Conservation (phyloP, 768 basidiomycete genomes). For the Collybiopsis confluens region DNA sequence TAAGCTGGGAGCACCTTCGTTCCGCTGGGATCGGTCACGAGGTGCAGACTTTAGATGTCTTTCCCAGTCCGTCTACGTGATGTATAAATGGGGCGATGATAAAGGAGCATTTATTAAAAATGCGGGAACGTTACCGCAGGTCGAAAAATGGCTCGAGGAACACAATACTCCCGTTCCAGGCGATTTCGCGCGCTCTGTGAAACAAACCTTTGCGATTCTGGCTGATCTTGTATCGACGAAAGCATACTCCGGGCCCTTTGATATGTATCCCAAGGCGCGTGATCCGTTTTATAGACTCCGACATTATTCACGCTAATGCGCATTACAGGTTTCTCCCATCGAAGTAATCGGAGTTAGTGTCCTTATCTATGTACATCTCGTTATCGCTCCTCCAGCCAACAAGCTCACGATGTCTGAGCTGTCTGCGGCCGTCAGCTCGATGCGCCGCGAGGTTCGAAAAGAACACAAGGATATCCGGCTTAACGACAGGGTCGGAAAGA, state of each 20-base stretch:
- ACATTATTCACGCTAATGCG: no score
- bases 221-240: not conserved
- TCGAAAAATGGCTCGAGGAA: slow-evolving; percentile 1
- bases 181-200: not conserved
- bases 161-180: not conserved
- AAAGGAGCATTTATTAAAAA: not conserved
- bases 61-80: slow-evolving; percentile 10
- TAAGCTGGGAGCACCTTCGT: slow-evolving; percentile 16
- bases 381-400: not conserved
- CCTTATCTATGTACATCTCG: slow-evolving; percentile 1
- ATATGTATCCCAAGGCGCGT: not conserved
- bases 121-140: not conserved
- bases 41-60: slow-evolving; percentile 33
- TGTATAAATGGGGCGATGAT: not conserved
- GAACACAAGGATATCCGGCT: slow-evolving; percentile 36
- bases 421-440: slow-evolving; percentile 3
- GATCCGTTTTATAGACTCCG: not conserved
- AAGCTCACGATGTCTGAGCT: not conserved
- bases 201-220: not conserved
- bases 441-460: slow-evolving; percentile 34
- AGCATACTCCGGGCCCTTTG: not conserved
- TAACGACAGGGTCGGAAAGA: slow-evolving; percentile 30
- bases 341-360: slow-evolving; percentile 2
- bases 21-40: slow-evolving; percentile 26
- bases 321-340: slow-evolving; percentile 3